These are phyloP conservation scores for Didymella glomerata DNA, from an alignment of 2,329 filamentous ascomycete genomes.

Conservation along the genomic window DNA sequence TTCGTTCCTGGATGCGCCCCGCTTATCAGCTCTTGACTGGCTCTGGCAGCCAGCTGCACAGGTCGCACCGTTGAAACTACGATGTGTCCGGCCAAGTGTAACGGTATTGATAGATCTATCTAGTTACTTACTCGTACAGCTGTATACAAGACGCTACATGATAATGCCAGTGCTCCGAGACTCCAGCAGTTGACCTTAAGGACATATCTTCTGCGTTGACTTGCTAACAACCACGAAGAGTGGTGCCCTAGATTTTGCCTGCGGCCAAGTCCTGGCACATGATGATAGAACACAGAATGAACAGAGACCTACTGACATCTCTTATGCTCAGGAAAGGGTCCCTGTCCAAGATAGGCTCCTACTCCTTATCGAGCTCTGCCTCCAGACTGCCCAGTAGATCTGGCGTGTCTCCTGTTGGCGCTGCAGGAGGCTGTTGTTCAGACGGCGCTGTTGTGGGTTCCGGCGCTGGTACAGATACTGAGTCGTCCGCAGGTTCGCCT, in stretches of 20 bases:
- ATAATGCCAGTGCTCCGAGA: not conserved
- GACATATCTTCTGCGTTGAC: not conserved
- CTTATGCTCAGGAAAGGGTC: not conserved
- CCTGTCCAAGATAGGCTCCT: not conserved
- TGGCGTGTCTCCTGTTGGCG: conserved; percentile 50
- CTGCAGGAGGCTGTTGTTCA: conserved; percentile 24
- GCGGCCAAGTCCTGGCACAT: not conserved
- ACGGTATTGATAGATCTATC: conserved; percentile 6
- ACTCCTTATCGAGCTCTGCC: conserved; percentile 52
- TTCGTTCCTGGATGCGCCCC: conserved; percentile 7
- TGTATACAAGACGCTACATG: not conserved
- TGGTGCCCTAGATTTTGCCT: not conserved
- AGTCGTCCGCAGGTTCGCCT: conserved; percentile 4
- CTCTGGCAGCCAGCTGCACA: not conserved
- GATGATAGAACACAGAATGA: not conserved
- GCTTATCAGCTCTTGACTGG: not conserved
- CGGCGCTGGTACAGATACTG: conserved; percentile 15
- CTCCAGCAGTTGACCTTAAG: not conserved
- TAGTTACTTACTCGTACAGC: not conserved
- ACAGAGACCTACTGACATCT: not conserved
- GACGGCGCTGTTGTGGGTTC: conserved; percentile 18
- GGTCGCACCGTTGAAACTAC: conserved; percentile 1
- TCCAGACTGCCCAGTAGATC: conserved; percentile 60
- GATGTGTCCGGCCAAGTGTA: not conserved
- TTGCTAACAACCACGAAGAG: not conserved